Base-by-base conservation (phyloP, 768 basidiomycete species). In the Pholiota microspora region DNA sequence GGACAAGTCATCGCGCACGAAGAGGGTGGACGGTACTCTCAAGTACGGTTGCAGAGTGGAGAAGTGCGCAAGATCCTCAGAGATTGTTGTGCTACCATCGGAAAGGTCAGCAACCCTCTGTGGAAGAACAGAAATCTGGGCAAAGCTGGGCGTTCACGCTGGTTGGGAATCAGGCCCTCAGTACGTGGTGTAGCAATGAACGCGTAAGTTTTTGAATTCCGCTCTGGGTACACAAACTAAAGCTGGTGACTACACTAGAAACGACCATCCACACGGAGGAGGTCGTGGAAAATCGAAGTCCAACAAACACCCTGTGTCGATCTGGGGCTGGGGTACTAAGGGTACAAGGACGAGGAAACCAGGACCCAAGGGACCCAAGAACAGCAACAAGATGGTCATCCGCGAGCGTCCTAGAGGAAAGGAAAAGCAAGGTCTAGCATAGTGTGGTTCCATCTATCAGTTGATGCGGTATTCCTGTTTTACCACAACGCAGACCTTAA, bases 141-240 rank as follows among this genome's bases (percentile, higher is more conserved):
- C 12, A 99, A 98, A 71, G 97, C 97, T 6, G 97, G 97, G 27
- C 74, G 96, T 60, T 76, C 77, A 36, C 78, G 95, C 32, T 95
- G 93, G 92, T 72, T 98, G 16, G 95, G 95, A 15, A 73, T 84
- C 65, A 71, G 92, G 60, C 94, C 94, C 0, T 80, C 80, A 28
- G 93, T 96, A 44, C 86, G 94, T 70, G 94, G 94, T 85, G 86
- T 97, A 60, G 94, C 94, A 38, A 96, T 96, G 94, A 98, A 97
- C 71, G 88, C 92, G 85, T 94, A 74, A 38, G 88, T 78, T 57
- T 45, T 54, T 46, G 25, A 48, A 15, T 46, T 18, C 46, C n/a
- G 51, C 31, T 9, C 28, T 38, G 45, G 42, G 31, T 8, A 8
- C 25, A 12, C 29, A 58, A 24, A 51, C 45, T 42, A 25, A 38